Base-by-base conservation (phyloP, 2,329 filamentous ascomycete species). In the Penicillium brasilianum region DNA sequence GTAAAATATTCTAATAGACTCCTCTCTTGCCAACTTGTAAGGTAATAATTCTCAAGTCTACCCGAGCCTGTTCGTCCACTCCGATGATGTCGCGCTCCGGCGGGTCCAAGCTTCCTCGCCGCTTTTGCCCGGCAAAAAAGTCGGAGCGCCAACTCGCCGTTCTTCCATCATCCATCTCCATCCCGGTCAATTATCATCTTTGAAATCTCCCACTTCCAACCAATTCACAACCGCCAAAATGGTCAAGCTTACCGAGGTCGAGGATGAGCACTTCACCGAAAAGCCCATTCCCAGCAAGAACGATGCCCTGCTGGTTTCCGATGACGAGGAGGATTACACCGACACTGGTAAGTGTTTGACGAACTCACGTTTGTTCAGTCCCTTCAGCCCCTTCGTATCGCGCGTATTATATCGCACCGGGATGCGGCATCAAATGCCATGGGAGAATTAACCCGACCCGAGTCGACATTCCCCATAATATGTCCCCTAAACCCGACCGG, bases 201-300 rank as follows among this genome's bases (percentile, higher is more conserved):
- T 53, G 50, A 57, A 41, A 37, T 28, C 43, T 60, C 53, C 28
- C 53, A 55, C 60, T 39, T 30, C 32, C 25, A 34, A 48, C 48
- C 41, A 49, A 48, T 60, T 55, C 30, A 62, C 49, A 48, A 65
- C 68, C 66, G 66, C 64, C 72, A 78, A 79, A 72, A 97, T 98
- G 94, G 94, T 98, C 80, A 92, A 94, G 81, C 91, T 98, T 76
- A 91, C 92, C 77, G 94, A 98, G 84, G 94, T 98, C 75, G 90
- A 96, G 77, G 94, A 98, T 78, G 93, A 97, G 85, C 91, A 96
- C 81, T 96, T 97, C 84, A 85, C 87, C 78, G 82, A 85, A 71
- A 88, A 90, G 79, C 81, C 84, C 69, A 88, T 90, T 73, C 81
- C 88, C 64, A 76, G 78, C 67, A 83, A 84, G 68, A 83, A 86